A percentile compares a stretch with the other conserved stretches of the same genome.
Evolutionary conservation across 129 eudicot genomes (phyloP).

Genomic region (Centrapalus pauciflorus): DNA sequence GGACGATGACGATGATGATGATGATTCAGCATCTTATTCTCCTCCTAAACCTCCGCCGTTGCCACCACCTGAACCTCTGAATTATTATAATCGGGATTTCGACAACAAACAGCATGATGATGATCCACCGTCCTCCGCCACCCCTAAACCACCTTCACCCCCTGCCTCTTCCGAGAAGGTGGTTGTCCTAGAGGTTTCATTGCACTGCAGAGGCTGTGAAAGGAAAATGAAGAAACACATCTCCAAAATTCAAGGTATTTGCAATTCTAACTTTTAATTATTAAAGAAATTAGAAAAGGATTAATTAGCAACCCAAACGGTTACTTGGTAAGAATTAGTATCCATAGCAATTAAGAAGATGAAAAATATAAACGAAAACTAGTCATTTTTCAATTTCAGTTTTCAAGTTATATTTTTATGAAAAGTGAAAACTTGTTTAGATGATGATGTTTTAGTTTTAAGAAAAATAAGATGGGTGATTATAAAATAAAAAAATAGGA

Average conservation of each 20-base stretch:
- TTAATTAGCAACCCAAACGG: too few relatives aligned
- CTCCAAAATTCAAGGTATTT: conserved; percentile 74
- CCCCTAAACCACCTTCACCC: conserved; percentile 11
- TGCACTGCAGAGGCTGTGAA: conserved; percentile 98
- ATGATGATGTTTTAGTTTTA: too few relatives aligned
- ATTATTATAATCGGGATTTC: neutral
- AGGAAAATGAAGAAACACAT: conserved; percentile 88
- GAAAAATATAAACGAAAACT: too few relatives aligned
- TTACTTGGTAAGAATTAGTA: too few relatives aligned
- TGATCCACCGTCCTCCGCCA: neutral
- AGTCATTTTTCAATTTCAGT: too few relatives aligned
- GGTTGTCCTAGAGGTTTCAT: conserved; percentile 84
- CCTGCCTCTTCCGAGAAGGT: conserved; percentile 48
- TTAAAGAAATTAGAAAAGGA: too few relatives aligned
- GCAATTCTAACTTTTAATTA: neutral
- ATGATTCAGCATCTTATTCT: neutral
- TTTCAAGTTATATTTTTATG: too few relatives aligned
- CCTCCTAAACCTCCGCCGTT: conserved; percentile 6
- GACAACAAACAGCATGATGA: neutral
- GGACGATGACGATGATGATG: neutral
- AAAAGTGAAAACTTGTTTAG: too few relatives aligned
- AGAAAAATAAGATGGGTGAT: too few relatives aligned
- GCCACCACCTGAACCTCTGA: neutral
- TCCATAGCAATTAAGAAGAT: too few relatives aligned
- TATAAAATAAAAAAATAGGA: too few relatives aligned